Evolutionary conservation across 352 stramenopile genomes (phyloP), one percentile per base, ranked within the genome.

Genomic region (Phytophthora brassicae): DNA sequence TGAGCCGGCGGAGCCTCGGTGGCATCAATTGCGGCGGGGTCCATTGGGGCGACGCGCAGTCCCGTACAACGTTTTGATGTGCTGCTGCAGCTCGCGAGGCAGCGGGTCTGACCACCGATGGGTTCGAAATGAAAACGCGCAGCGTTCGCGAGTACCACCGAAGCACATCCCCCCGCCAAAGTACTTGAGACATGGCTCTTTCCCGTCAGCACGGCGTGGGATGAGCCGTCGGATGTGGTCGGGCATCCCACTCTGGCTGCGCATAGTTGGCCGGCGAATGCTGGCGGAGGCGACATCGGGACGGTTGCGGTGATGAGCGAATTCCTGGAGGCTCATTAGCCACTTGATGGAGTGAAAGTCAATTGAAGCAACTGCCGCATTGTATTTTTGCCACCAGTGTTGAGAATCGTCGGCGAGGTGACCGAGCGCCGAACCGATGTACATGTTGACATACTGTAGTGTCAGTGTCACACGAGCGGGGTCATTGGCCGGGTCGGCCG

Each of bases 131-230:
- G 26, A 41, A 26, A 42, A 58, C 24, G 50, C 50, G 24, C 50
- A 58, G 6, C 28, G 26, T 11, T 58, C 50, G 1, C 24, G 36
- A 5, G 38, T 42, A 22, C 50, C 50, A n/a, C 35, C 22, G 38
- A 22, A 58, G n/a, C 24, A 29, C 50, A 42, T 35, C 13, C 5
- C 39, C 9, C 51, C 41, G 36, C 52, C 26, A n/a, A 58, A 59
- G 13, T 38, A 59, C n/a, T 28, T 17, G 13, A 51, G 26, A 16
- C 52, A 50, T 6, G 39, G 52, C 12, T 59, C 38, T 6, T 29
- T 44, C 11, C 51, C 24, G 51, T 59, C 51, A 8, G 52, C 13
- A 1, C 52, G 28, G 8, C 52, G 28, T 2, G 26, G 39, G 11
- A 59, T 19, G 8, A 51, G n/a, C 17, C 31, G 12, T 2, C 52